Conservation (phyloP, 306 rosid genomes). For the Biancaea sappan region DNA sequence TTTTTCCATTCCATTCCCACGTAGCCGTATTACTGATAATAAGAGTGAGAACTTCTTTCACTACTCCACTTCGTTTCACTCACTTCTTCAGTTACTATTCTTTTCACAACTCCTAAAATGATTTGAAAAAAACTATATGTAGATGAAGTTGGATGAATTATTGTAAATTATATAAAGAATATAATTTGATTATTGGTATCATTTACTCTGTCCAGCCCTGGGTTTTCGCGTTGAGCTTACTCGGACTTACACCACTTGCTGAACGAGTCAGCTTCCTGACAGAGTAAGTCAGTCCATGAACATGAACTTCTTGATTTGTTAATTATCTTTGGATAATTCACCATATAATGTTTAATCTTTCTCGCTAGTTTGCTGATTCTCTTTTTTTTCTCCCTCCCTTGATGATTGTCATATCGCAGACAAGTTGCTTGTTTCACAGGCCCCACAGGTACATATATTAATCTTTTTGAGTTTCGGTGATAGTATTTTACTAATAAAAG, state of each 20-base stretch:
- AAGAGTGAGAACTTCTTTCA: no score
- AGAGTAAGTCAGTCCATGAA: constrained; percentile 66
- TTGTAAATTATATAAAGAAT: background rate
- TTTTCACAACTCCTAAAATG: no score
- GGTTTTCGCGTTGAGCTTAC: constrained; percentile 78
- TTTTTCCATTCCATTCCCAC: no score
- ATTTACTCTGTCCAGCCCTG: constrained; percentile 58
- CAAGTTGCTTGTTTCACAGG: constrained; percentile 89
- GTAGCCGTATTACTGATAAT: no score
- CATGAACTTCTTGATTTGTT: background rate
- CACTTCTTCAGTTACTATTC: no score
- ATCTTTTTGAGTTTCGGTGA: background rate
- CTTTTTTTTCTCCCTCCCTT: background rate
- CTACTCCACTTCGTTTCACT: no score
- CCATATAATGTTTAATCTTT: background rate
- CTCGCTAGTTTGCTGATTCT: background rate
- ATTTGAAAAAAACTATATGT: no score
- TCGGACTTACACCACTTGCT: constrained; percentile 83
- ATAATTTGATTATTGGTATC: background rate
- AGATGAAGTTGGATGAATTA: background rate
- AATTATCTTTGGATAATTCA: background rate
- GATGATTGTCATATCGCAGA: constrained; percentile 40
- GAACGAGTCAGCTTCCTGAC: constrained; percentile 91
- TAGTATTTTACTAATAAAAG: background rate
- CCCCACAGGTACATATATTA: constrained; percentile 65